These are phyloP conservation scores for Sedum album DNA, from an alignment of 164 flowering plant species.

Conservation along the genomic window DNA sequence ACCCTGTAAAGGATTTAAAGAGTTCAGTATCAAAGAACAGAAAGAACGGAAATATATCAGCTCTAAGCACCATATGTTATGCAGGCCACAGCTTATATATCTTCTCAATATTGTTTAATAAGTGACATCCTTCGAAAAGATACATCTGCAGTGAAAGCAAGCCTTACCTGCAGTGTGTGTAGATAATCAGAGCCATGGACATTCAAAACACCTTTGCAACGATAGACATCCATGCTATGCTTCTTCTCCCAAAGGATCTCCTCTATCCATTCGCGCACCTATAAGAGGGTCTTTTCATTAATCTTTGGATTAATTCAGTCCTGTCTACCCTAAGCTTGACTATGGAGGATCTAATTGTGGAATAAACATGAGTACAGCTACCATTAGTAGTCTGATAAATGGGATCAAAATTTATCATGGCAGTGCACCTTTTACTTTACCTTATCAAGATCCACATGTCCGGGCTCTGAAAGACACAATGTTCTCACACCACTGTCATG, in stretches of 20 bases:
- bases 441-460: slow-evolving; percentile 64
- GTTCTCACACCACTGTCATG: slow-evolving; percentile 77
- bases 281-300: background rate
- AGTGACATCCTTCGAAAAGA: background rate
- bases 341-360: background rate
- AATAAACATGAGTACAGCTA: background rate
- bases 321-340: background rate
- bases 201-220: slow-evolving; percentile 79
- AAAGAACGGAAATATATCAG: background rate
- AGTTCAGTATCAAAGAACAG: background rate
- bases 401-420: background rate
- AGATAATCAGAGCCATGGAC: slow-evolving; percentile 57
- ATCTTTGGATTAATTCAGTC: background rate
- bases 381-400: background rate
- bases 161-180: slow-evolving; percentile 68
- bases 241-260: slow-evolving; percentile 97
- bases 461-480: slow-evolving; percentile 50
- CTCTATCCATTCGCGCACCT: slow-evolving; percentile 83
- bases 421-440: slow-evolving; percentile 19
- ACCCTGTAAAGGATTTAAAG: slow-evolving; percentile 40
- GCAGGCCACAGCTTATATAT: background rate
- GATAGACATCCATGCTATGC: slow-evolving; percentile 73
- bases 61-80: background rate
- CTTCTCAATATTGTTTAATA: background rate
- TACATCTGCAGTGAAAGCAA: background rate